Conservation (phyloP, 805 yeast genomes). For the Cyberlindnera bimundalis region DNA sequence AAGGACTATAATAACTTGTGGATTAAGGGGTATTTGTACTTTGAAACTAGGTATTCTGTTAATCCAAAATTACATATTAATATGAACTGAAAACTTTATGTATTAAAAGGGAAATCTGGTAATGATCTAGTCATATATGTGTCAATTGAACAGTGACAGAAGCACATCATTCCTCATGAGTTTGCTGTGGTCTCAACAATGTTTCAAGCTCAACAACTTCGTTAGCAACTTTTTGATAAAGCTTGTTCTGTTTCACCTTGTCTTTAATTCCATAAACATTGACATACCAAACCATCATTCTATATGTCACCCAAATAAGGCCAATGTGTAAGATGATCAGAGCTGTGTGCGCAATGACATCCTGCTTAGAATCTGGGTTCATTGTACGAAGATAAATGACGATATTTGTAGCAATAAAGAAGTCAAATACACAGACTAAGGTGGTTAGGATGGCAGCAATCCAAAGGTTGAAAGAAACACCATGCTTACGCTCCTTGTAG, state of each 20-base stretch:
- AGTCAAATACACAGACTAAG: slow-evolving; percentile 28
- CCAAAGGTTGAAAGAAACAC: slow-evolving; percentile 24
- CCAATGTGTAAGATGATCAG: slow-evolving; percentile 15
- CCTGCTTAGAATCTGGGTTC: slow-evolving; percentile 20
- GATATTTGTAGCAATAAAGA: slow-evolving; percentile 34
- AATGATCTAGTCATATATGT: too few species aligned
- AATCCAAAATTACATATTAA: too few species aligned
- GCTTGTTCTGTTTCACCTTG: slow-evolving; percentile 15
- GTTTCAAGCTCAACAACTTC: slow-evolving; percentile 26
- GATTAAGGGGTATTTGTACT: too few species aligned
- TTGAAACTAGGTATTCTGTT: too few species aligned
- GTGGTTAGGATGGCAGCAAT: slow-evolving; percentile 28
- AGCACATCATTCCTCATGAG: slow-evolving; percentile 11
- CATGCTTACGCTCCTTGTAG: slow-evolving; percentile 19
- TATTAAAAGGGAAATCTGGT: too few species aligned
- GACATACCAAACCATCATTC: slow-evolving; percentile 21
- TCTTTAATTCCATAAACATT: slow-evolving; percentile 20
- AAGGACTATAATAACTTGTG: too few species aligned
- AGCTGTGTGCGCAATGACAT: slow-evolving; percentile 19
- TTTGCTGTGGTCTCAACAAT: slow-evolving; percentile 11
- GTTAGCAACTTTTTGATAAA: slow-evolving; percentile 23
- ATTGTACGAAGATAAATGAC: slow-evolving; percentile 34
- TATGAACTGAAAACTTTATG: too few species aligned
- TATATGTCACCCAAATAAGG: slow-evolving; percentile 22
- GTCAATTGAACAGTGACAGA: too few species aligned